These are phyloP conservation scores for Agaricus bisporus DNA, from an alignment of 768 basidiomycete genomes.

Conservation along the genomic window DNA sequence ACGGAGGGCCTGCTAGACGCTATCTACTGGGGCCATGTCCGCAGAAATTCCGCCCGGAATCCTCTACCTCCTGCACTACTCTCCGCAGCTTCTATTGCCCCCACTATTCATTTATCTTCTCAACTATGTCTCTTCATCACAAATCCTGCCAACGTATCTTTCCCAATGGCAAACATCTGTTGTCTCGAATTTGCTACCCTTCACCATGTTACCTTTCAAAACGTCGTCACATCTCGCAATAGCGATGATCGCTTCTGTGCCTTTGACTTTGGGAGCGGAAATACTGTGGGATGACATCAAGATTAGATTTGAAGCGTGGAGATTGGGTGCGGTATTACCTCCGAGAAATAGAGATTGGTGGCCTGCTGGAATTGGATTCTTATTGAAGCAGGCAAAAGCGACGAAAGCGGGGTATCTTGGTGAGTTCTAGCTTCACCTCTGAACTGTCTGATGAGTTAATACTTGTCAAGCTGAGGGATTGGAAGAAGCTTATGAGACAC, in stretches of 20 bases:
- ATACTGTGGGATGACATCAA: constrained; percentile 13
- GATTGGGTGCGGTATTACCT: constrained; percentile 17
- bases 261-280: constrained; percentile 13
- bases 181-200: background rate
- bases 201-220: background rate
- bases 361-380: constrained; percentile 15
- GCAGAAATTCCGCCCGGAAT: constrained; percentile 20
- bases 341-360: constrained; percentile 13
- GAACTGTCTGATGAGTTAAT: constrained; percentile 5
- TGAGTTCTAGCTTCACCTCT: constrained; percentile 9
- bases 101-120: constrained; percentile 15
- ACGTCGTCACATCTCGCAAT: background rate
- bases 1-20: too few species aligned
- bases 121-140: constrained; percentile 1
- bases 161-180: background rate
- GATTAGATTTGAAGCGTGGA: constrained; percentile 15
- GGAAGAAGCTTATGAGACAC: constrained; percentile 17
- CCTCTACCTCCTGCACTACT: constrained; percentile 17
- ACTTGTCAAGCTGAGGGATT: constrained; percentile 15
- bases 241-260: constrained; percentile 15
- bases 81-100: constrained; percentile 16
- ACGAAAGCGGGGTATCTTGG: constrained; percentile 28
- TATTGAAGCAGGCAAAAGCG: constrained; percentile 13
- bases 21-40: constrained; percentile 3
- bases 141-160: background rate